Conservation (phyloP, 2,329 filamentous ascomycete genomes). For the Meredithiella fracta region DNA sequence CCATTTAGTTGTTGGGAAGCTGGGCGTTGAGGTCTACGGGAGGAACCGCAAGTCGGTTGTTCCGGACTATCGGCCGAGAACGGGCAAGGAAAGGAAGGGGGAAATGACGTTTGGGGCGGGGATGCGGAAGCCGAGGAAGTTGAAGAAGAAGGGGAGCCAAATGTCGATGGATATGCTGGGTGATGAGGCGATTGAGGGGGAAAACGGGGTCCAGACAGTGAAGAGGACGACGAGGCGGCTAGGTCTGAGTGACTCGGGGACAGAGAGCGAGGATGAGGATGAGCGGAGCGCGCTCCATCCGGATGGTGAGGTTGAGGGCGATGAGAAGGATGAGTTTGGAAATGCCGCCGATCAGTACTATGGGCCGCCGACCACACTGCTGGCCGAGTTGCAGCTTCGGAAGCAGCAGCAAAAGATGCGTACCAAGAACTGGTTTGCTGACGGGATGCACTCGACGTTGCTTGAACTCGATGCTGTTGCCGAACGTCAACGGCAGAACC, state of each 20-base stretch:
- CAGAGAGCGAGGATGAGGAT: background rate
- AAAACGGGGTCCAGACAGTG: background rate
- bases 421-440: conserved; percentile 49
- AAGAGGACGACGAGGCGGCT: conserved; percentile 8
- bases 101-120: background rate
- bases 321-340: conserved; percentile 22
- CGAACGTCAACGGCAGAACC: conserved; percentile 61
- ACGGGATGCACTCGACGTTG: conserved; percentile 80
- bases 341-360: conserved; percentile 37
- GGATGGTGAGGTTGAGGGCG: conserved; percentile 2
- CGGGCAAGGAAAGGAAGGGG: background rate
- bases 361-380: conserved; percentile 70
- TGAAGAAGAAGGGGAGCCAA: conserved; percentile 10
- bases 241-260: conserved; percentile 7
- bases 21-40: conserved; percentile 62
- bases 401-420: conserved; percentile 77
- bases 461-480: conserved; percentile 82
- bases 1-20: conserved; percentile 62
- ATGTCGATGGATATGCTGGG: conserved; percentile 9
- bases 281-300: conserved; percentile 4
- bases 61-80: conserved; percentile 17
- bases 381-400: conserved; percentile 80
- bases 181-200: background rate
- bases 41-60: conserved; percentile 23
- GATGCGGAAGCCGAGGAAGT: conserved; percentile 10